Conservation (phyloP, 2,329 filamentous ascomycete species). For the Sarocladium brachiariae region DNA sequence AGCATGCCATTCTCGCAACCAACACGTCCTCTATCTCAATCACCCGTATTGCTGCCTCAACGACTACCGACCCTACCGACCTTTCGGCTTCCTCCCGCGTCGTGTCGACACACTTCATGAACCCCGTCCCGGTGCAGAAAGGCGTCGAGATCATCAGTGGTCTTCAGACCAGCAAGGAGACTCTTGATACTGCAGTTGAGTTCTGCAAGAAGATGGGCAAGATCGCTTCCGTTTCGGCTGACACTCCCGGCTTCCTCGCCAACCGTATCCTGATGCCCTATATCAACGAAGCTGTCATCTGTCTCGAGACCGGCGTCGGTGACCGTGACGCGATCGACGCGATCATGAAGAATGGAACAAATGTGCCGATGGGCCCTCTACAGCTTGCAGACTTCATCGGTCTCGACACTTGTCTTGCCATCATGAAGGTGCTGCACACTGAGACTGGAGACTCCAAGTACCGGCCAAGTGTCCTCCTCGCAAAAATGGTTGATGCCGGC, state of each 20-base stretch:
- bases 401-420: conserved; percentile 88
- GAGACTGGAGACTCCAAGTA: conserved; percentile 97
- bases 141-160: conserved; percentile 97
- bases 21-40: conserved; percentile 99
- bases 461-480: conserved; percentile 75
- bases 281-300: conserved; percentile 97
- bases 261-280: conserved; percentile 99
- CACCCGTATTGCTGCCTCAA: conserved; percentile 87
- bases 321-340: conserved; percentile 85
- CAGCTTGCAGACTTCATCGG: conserved; percentile 96
- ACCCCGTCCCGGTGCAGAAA: conserved; percentile 93
- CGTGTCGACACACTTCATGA: conserved; percentile 98
- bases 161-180: conserved; percentile 79
- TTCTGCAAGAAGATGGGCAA: conserved; percentile 94
- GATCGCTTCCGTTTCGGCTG: conserved; percentile 77
- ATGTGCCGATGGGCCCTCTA: conserved; percentile 95
- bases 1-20: conserved; percentile 86
- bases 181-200: conserved; percentile 72
- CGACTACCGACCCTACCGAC: conserved; percentile 70
- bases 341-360: conserved; percentile 99
- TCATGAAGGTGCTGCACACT: conserved; percentile 89
- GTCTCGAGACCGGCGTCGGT: conserved; percentile 87
- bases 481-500: conserved; percentile 95
- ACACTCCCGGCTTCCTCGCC: conserved; percentile 89
- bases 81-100: conserved; percentile 79